These are phyloP conservation scores for Diaporthe eres DNA, from an alignment of 2,329 filamentous ascomycete genomes.

Conservation along the genomic window DNA sequence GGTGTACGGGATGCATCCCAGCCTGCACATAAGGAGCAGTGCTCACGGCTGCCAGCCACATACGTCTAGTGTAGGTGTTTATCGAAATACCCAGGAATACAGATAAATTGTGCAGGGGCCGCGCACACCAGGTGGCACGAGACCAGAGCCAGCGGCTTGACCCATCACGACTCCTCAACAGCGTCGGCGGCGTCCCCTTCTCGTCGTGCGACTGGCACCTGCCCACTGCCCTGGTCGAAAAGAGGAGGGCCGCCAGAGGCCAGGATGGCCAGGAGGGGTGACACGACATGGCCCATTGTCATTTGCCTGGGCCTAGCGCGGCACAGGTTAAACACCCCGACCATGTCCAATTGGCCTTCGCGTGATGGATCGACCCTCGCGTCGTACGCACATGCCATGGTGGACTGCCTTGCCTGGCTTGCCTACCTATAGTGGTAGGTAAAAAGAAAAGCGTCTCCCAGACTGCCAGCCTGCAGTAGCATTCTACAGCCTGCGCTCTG, in stretches of 20 bases:
- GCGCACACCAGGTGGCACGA: background rate
- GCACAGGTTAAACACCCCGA: conserved; percentile 32
- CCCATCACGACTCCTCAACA: conserved; percentile 10
- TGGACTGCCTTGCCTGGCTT: conserved; percentile 5
- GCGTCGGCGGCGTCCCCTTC: conserved; percentile 14
- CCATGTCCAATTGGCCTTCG: conserved; percentile 36
- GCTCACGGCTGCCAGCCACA: conserved; percentile 10
- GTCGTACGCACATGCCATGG: conserved; percentile 15
- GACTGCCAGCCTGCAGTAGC: background rate
- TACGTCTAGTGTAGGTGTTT: background rate
- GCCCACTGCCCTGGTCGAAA: background rate
- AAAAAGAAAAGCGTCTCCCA: background rate
- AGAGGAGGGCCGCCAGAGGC: conserved; percentile 2
- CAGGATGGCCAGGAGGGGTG: conserved; percentile 23
- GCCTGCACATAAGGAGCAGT: background rate
- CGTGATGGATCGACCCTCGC: conserved; percentile 36
- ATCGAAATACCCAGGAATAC: too few species aligned
- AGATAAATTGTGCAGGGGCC: background rate
- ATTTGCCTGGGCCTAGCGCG: conserved; percentile 41
- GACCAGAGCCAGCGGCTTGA: background rate
- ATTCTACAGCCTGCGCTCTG: background rate
- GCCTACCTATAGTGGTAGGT: background rate
- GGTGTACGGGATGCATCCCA: background rate
- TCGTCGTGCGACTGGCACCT: background rate
- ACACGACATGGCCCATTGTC: conserved; percentile 29